Percentiles rank a stretch among this genome's conserved stretches.
These are phyloP conservation scores for Calonectria pseudoturangicola DNA, from an alignment of 2,329 filamentous ascomycete species.

Conservation along the genomic window DNA sequence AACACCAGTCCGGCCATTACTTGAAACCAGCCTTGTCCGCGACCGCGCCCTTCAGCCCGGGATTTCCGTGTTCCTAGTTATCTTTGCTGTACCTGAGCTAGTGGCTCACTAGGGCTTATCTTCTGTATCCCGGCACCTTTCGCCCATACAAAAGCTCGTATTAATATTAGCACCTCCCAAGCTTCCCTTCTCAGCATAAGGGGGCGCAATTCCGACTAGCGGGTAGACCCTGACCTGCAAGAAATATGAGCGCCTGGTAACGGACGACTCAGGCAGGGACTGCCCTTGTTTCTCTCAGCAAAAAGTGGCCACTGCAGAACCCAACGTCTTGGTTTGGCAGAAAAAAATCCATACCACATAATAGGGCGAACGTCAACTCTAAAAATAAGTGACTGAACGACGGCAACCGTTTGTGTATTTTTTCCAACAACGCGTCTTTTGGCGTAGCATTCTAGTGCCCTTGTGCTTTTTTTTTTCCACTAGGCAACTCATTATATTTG, in stretches of 20 bases:
- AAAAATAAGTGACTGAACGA: not conserved
- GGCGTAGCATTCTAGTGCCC: not conserved
- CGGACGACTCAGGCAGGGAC: not conserved
- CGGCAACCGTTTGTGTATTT: not conserved
- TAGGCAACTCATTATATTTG: not conserved
- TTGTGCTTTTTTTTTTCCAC: not conserved
- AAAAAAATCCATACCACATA: not conserved
- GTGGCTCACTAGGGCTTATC: conserved; percentile 1
- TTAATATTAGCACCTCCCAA: not conserved
- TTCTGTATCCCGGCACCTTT: not conserved
- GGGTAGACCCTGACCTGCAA: not conserved
- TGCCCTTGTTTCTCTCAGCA: not conserved
- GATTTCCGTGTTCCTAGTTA: not conserved
- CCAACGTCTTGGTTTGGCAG: not conserved
- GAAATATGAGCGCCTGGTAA: not conserved
- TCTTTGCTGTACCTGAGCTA: not conserved
- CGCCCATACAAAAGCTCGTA: not conserved
- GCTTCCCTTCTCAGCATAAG: not conserved
- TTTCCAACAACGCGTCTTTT: too few relatives aligned
- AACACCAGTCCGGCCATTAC: too few relatives aligned
- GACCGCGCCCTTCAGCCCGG: not conserved
- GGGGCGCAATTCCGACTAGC: not conserved
- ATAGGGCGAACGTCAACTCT: not conserved
- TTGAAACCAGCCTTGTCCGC: not conserved
- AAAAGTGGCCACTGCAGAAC: conserved; percentile 7